Evolutionary conservation across 305 asterid genomes (phyloP), one percentile per base, ranked within the genome.

Genomic region (Lippia alba): DNA sequence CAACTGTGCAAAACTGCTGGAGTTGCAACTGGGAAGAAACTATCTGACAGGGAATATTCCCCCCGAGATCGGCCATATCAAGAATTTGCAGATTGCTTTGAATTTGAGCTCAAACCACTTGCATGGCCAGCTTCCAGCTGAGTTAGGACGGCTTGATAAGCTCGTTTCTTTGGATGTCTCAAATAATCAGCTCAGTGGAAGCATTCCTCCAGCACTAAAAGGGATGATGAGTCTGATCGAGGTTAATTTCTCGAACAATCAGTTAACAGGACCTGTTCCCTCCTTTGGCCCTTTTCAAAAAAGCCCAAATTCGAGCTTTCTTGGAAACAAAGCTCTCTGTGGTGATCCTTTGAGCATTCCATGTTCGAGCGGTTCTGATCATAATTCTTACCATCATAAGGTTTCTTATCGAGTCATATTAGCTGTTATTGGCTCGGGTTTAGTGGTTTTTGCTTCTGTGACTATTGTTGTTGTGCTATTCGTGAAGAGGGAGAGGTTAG

Each of bases 171-270:
- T 95, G 50, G 98, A 95, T 56, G 89, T 95, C 3, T 90, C 99
- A 41, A 82, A 76, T 66, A 95, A 95, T 82, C 96, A 85, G 79
- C 89, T 95, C 19, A 56, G 81, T 19, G 97, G 99, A 51, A 82
- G 71, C 72, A 95, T 95, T 57, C 98, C 99, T 0, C 10, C 71
- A 4, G 83, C 91, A n/a, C 72, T 87, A 72, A 89, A 77, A 68
- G 99, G 98, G 65, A 95, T 95, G 99, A 73, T 84, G 70, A 95
- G 99, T 72, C 82, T 92, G 88, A 92, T 95, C 4, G 96, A 89
- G 83, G 98, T 95, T 39, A 83, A 92, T 74, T 92, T 95, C 79
- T 90, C 98, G 0, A 87, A 89, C 77, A 95, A 95, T 74, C 91
- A 61, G 14, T 80, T 94, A 20, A 73, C 72, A 6, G 98, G 99